Conservation (phyloP, 352 stramenopile genomes). For the Phytophthora uliginosa region DNA sequence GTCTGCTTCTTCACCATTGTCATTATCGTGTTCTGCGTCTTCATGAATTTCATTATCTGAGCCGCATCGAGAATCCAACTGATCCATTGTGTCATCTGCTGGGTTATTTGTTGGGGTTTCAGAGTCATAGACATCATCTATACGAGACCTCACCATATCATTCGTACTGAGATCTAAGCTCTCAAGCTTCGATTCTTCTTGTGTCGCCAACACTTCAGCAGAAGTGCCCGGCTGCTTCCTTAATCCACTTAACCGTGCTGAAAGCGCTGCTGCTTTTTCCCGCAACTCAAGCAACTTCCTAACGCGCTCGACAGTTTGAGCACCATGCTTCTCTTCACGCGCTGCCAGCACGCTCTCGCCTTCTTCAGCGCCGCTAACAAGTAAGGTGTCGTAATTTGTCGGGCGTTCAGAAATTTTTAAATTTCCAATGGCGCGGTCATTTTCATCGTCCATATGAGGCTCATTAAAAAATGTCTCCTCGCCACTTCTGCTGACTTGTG, state of each 20-base stretch:
- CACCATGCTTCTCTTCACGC: constrained; percentile 1
- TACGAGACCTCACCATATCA: not conserved
- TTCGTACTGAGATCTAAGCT: not conserved
- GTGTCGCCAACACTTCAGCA: not conserved
- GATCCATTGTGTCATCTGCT: not conserved
- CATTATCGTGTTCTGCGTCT: not conserved
- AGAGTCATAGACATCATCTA: not conserved
- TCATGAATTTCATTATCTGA: not conserved
- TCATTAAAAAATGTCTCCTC: constrained; percentile 19
- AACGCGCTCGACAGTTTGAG: constrained; percentile 19
- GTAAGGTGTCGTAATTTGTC: not conserved
- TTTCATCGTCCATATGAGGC: constrained; percentile 22
- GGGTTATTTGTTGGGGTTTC: not conserved
- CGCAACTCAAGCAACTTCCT: constrained; percentile 39
- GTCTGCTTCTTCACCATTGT: not conserved
- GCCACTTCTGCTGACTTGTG: not conserved
- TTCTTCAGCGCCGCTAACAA: not conserved
- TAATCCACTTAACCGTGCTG: constrained; percentile 30
- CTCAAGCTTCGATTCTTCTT: not conserved
- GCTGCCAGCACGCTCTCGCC: not conserved
- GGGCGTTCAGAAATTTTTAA: not conserved
- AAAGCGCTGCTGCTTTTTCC: constrained; percentile 33
- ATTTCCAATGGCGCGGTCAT: constrained; percentile 31
- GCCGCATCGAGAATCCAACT: not conserved
- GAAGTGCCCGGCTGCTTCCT: constrained; percentile 10